Conservation (phyloP, 2,329 filamentous ascomycete species). For the Fusarium camptoceras region DNA sequence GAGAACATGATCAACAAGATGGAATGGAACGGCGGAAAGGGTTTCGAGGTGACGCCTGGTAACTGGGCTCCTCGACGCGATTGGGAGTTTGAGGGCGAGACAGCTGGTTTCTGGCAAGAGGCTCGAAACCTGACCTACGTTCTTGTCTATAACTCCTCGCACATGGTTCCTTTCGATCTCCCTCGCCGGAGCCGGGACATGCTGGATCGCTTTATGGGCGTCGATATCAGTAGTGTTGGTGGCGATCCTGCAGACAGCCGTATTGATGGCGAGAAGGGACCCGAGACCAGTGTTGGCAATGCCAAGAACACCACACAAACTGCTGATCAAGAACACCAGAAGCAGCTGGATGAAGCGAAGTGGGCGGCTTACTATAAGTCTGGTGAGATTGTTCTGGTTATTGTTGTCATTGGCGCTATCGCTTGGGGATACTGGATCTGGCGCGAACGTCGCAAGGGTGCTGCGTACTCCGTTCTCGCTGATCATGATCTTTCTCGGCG, state of each 20-base stretch:
- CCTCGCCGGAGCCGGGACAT: slow-evolving; percentile 90
- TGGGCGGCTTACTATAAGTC: slow-evolving; percentile 91
- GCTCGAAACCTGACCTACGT: slow-evolving; percentile 97
- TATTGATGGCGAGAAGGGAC: slow-evolving; percentile 87
- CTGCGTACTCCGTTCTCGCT: slow-evolving; percentile 66
- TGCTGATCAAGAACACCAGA: slow-evolving; percentile 67
- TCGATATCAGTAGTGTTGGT: slow-evolving; percentile 91
- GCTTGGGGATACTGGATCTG: slow-evolving; percentile 81
- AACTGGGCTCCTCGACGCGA: slow-evolving; percentile 92
- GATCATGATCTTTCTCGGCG: slow-evolving; percentile 51
- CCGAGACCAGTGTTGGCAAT: slow-evolving; percentile 80
- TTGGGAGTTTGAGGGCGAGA: slow-evolving; percentile 92
- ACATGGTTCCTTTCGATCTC: slow-evolving; percentile 98
- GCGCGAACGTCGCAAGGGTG: slow-evolving; percentile 68
- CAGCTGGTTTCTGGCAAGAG: slow-evolving; percentile 92
- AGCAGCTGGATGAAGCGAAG: slow-evolving; percentile 82
- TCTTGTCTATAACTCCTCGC: slow-evolving; percentile 92
- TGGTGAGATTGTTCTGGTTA: slow-evolving; percentile 84
- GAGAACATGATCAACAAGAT: slow-evolving; percentile 91
- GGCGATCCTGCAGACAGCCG: slow-evolving; percentile 81
- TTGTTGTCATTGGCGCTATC: slow-evolving; percentile 79
- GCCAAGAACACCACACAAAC: slow-evolving; percentile 69
- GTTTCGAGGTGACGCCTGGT: slow-evolving; percentile 88
- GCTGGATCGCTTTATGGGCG: slow-evolving; percentile 95
- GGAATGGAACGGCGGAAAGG: slow-evolving; percentile 90